Evolutionary conservation across 2,329 filamentous ascomycete species (phyloP), one percentile per base, ranked within the genome.

Genomic region (Neofusicoccum sp.): DNA sequence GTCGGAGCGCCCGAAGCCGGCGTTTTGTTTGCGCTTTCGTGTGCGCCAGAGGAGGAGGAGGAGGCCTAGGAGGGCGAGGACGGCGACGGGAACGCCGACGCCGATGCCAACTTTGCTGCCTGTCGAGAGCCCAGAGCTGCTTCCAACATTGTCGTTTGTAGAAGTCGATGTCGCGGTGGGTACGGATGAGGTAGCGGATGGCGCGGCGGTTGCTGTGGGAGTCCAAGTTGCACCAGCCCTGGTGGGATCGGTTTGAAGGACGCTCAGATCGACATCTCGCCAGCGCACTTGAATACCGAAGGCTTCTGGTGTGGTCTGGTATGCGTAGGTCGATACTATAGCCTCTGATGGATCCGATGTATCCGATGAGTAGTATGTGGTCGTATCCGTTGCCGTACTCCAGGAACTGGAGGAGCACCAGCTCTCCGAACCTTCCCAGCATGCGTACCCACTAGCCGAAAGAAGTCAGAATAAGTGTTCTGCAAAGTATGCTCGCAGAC

Each of bases 21-120:
- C 4, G 29, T 47, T 11, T 29, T 11, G 44, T 1, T 31, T 29
- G 0, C 47, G 29, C 7, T 31, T 29, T 6, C 14, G 47, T 7
- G 4, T 31, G 31, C 33, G n/a, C 6, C n/a, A 50, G 48, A 50
- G 16, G 48, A 16, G 3, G n/a, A 50, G 22, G 48, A 50, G 3
- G 8, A 36, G 31, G 48, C 48, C 48, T 31, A n/a, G 31, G 28
- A 89, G 83, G 47, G 84, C 84, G 2, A 88, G 73, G 2, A 87
- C 80, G 1, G 83, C 85, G 16, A 88, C 76, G 2, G 86, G 86
- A 2, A 88, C 66, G 7, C 74, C 75, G 12, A 77, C 56, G 14
- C 74, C 74, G 3, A 77, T 67, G 6, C 48, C 33, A 31, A 50
- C 28, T 22, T 77, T 76, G 56, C 29, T 47, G 41, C 56, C 16